Base-by-base conservation (phyloP, 179 eudicot species). In the Camellia oleifera region DNA sequence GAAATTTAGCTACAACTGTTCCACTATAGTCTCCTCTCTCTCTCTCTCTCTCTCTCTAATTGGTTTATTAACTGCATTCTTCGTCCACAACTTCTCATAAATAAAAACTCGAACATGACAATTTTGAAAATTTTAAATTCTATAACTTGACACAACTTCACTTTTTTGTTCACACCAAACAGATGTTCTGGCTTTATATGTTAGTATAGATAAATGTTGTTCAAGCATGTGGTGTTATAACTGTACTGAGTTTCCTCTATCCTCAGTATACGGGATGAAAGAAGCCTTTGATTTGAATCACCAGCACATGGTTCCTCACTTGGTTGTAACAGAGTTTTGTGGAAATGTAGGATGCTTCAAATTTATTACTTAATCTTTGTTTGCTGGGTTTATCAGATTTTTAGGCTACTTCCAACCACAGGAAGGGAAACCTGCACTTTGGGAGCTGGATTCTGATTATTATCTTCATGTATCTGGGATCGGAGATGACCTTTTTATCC, bases 361-460 rank as follows among this genome's bases (percentile, higher is more conserved):
- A 63, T 52, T 76, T 48, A 61, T 68, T 5, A 77, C 7, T 77
- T 15, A 69, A 45, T 45, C 50, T 50, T 18, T 57, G 48, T 76
- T 50, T 83, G 63, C 45, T 77, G 32, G 60, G 75, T 79, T 50
- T 83, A 68, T 69, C 89, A 96, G 97, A 82, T 95, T 95, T 81
- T 85, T 95, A 91, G 99, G 99, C 77, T 96, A 92, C 89, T 96
- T 96, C 78, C 92, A 93, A 83, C 99, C 99, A 13, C 94, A 86
- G 81, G 99, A 96, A 77, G 98, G 99, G 79, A 96, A 91, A 88
- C 93, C 99, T 85, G 96, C 99, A 78, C 90, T 96, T 42, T 96
- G 99, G 99, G 99, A 96, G 78, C 87, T 96, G 85, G 99, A 96
- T 88, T 94, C 99, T 81, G 99, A 96, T 84, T 96, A 96, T 88